Evolutionary conservation across 495 filamentous ascomycete genomes (phyloP).

Genomic region (Parmelia sp.): DNA sequence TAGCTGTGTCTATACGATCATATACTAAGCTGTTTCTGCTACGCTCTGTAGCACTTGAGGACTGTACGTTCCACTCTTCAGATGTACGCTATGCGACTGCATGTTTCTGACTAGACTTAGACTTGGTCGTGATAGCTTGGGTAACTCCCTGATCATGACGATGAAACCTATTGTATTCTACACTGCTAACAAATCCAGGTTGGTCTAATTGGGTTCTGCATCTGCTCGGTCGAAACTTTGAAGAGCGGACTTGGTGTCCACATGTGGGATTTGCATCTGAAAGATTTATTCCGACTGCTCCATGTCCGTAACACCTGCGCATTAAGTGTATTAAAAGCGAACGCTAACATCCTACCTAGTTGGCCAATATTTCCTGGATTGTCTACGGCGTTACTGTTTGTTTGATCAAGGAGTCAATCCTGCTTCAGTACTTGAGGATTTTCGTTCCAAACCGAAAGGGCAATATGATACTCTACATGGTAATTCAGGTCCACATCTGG

Average conservation of each 20-base stretch:
- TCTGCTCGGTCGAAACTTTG: no score
- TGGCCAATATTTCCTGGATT: slow-evolving; percentile 2
- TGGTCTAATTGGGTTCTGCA: no score
- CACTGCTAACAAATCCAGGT: no score
- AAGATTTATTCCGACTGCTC: slow-evolving; percentile 14
- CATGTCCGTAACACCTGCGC: slow-evolving; percentile 6
- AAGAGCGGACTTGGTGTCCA: slow-evolving; percentile 5
- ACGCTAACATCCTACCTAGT: not conserved
- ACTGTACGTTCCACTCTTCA: no score
- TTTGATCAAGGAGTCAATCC: slow-evolving; percentile 22
- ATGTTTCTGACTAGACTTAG: no score
- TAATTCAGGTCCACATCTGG: slow-evolving; percentile 16
- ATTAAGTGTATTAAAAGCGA: not conserved
- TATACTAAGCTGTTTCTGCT: no score
- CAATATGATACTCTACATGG: slow-evolving; percentile 16
- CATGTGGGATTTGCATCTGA: slow-evolving; percentile 21
- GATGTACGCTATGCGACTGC: no score
- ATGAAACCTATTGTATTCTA: no score
- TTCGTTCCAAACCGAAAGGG: slow-evolving; percentile 19
- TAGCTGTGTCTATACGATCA: no score
- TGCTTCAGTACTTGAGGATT: slow-evolving; percentile 24
- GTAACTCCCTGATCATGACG: no score
- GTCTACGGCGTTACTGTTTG: slow-evolving; percentile 12
- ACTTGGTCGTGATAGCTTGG: no score
- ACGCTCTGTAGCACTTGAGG: no score